phyloP scores from a whole-genome alignment of 192 early-diverging fungal genomes.

The Piromyces finnis region DNA sequence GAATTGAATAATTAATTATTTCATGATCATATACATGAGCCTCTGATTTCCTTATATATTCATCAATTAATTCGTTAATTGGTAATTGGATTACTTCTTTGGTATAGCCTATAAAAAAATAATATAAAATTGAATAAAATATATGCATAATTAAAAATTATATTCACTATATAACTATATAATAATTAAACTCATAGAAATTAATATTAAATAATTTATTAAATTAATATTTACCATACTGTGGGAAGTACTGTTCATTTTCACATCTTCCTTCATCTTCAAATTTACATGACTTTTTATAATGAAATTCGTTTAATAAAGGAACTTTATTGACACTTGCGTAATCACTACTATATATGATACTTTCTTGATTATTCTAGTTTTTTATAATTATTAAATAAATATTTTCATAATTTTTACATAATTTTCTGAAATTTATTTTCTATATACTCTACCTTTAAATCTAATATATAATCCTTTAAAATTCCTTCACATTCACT shows the following conservation, averaged over 20 bases:
- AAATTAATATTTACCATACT: neutral
- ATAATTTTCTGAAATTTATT: no score
- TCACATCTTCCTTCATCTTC: neutral
- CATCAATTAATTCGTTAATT: neutral
- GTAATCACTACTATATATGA: neutral
- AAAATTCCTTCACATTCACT: neutral
- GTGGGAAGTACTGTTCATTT: neutral
- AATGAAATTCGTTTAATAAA: neutral
- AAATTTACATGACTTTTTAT: neutral
- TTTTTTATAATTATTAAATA: no score
- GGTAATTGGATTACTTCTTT: neutral
- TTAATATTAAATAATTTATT: no score
- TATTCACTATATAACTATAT: no score
- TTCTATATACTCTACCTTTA: no score
- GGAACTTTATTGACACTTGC: neutral
- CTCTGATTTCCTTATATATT: neutral
- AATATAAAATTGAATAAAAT: no score
- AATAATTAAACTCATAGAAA: no score
- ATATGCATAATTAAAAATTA: no score
- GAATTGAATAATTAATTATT: neutral
- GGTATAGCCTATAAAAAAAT: neutral
- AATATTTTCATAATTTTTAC: no score
- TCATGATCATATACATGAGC: neutral
- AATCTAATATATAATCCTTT: neutral
- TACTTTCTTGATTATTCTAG: neutral